Evolutionary conservation across 306 rosid genomes (phyloP).

Genomic region (Quercus alba): DNA sequence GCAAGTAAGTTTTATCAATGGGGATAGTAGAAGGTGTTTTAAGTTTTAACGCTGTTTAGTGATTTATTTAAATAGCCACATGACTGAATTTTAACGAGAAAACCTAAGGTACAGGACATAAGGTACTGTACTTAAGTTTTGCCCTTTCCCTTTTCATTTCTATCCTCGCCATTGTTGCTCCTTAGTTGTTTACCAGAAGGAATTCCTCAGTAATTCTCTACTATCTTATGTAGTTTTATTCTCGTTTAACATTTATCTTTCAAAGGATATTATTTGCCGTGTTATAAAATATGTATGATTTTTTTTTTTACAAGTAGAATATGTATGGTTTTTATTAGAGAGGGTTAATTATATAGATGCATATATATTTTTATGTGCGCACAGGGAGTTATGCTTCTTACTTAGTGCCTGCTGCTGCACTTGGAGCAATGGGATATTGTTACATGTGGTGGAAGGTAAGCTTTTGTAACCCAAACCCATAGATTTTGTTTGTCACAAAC

Average conservation of each 20-base stretch:
- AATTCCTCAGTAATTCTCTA: background rate
- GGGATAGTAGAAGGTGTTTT: too few species aligned
- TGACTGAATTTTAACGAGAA: too few species aligned
- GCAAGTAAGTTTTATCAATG: too few species aligned
- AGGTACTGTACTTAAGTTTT: too few species aligned
- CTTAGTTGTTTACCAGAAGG: background rate
- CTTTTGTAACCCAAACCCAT: background rate
- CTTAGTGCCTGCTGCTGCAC: conserved; percentile 70
- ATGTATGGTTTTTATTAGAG: background rate
- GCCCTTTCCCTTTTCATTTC: background rate
- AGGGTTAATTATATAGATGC: background rate
- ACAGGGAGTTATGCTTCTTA: conserved; percentile 66
- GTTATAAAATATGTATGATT: background rate
- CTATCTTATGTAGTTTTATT: background rate
- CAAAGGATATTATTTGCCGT: background rate
- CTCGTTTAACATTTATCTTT: background rate
- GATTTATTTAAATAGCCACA: too few species aligned
- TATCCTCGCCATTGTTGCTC: background rate
- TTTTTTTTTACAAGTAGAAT: background rate
- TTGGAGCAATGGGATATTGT: conserved; percentile 82
- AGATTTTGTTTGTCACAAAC: background rate
- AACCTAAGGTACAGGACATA: too few species aligned
- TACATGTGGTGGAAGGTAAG: conserved; percentile 84
- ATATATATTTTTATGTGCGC: conserved; percentile 20
- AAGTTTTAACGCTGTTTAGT: too few species aligned